Conservation (phyloP, 169 alveolate genomes). For the Eimeria maxima region DNA sequence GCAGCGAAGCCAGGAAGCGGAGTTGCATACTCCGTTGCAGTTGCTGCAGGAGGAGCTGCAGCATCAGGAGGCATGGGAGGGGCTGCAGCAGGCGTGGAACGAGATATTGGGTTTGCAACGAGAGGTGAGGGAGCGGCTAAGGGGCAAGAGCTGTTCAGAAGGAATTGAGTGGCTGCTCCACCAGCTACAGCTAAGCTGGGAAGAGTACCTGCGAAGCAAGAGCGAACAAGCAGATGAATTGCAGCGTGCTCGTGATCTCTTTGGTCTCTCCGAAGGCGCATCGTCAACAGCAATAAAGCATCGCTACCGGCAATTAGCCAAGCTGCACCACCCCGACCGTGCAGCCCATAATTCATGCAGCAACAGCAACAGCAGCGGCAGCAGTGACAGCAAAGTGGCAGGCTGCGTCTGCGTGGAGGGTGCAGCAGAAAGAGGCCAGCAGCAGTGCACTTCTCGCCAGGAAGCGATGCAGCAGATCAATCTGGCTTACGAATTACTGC, state of each 20-base stretch:
- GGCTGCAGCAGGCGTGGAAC: constrained; percentile 23
- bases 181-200: constrained; percentile 51
- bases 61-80: constrained; percentile 4
- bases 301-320: constrained; percentile 53
- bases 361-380: constrained; percentile 27
- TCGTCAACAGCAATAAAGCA: constrained; percentile 19
- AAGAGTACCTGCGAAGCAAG: neutral
- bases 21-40: constrained; percentile 15
- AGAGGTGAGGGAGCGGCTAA: neutral
- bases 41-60: constrained; percentile 61
- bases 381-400: neutral
- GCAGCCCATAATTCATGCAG: constrained; percentile 4
- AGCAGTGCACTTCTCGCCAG: neutral
- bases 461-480: constrained; percentile 63
- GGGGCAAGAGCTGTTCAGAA: constrained; percentile 8
- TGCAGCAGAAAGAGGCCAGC: neutral
- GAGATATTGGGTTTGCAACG: neutral
- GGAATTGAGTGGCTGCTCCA: constrained; percentile 13
- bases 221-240: constrained; percentile 11
- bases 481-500: constrained; percentile 65
- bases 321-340: constrained; percentile 46
- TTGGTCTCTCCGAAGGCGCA: constrained; percentile 7
- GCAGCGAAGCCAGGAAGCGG: constrained; percentile 20
- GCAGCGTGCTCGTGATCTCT: neutral
- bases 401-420: neutral